Evolutionary conservation across 768 basidiomycete species (phyloP).

Genomic region (Exsudoporus frostii): DNA sequence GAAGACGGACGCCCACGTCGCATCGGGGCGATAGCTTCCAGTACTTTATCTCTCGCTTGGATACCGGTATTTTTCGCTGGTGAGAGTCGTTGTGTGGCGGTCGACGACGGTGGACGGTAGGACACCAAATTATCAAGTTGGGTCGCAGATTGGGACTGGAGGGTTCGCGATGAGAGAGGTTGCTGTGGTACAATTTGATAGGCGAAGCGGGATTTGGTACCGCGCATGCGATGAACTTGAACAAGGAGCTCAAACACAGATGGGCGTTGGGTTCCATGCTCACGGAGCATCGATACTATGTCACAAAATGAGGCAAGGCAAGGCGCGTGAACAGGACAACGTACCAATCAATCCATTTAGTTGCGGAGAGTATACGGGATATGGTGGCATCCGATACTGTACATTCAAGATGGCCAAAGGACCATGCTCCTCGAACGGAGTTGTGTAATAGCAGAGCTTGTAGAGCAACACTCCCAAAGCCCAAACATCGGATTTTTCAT

Average conservation of each 20-base stretch:
- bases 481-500: slow-evolving; percentile 98
- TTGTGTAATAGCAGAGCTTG: slow-evolving; percentile 99
- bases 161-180: slow-evolving; percentile 42
- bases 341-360: slow-evolving; percentile 82
- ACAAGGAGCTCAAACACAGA: slow-evolving; percentile 83
- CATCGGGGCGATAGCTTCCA: slow-evolving; percentile 79
- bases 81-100: slow-evolving; percentile 14
- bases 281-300: slow-evolving; percentile 87
- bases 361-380: slow-evolving; percentile 80
- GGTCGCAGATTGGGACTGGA: slow-evolving; percentile 26
- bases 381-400: slow-evolving; percentile 88
- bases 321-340: slow-evolving; percentile 20
- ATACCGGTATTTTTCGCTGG: slow-evolving; percentile 46
- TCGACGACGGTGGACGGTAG: slow-evolving; percentile 30
- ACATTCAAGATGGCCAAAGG: slow-evolving; percentile 95
- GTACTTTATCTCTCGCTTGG: slow-evolving; percentile 71
- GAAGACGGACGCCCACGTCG: slow-evolving; percentile 61
- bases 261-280: slow-evolving; percentile 84
- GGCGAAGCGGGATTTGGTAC: slow-evolving; percentile 76
- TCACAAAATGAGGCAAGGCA: slow-evolving; percentile 9
- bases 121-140: slow-evolving; percentile 40
- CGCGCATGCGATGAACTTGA: slow-evolving; percentile 81
- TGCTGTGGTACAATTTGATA: slow-evolving; percentile 57
- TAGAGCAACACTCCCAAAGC: slow-evolving; percentile 95
- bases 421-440: slow-evolving; percentile 98